phyloP scores from a whole-genome alignment of 176 grass and related monocot species.

The Guadua angustifolia region DNA sequence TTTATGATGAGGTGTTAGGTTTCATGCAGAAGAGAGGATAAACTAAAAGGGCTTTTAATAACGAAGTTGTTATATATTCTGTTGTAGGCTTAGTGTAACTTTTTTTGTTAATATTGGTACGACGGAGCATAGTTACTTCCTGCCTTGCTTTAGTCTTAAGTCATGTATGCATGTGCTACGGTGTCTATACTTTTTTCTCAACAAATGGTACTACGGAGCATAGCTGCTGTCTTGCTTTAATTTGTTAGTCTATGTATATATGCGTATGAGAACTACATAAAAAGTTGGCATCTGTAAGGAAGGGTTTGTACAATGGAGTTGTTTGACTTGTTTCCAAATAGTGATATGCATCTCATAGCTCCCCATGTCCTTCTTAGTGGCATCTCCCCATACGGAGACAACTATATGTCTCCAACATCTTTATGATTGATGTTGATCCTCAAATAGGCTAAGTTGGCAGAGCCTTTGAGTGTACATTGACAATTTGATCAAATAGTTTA shows the following conservation, averaged over 20 bases:
- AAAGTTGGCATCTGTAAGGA: not conserved
- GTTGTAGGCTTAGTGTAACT: not conserved
- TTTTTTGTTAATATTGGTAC: not conserved
- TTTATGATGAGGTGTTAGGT: not conserved
- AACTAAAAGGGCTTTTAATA: not conserved
- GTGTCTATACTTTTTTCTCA: not conserved
- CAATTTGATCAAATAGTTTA: not conserved
- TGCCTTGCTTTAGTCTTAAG: not conserved
- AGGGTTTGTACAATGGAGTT: not conserved
- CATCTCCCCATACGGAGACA: not conserved
- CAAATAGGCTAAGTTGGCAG: not conserved
- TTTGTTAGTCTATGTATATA: not conserved
- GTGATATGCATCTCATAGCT: not conserved
- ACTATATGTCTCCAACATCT: not conserved
- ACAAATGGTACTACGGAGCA: not conserved
- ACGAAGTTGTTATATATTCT: not conserved
- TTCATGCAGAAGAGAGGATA: not conserved
- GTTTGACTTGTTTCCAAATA: not conserved
- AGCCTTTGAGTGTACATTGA: not conserved
- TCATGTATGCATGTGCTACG: not conserved
- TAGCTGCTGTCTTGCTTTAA: not conserved
- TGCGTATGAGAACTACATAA: not conserved
- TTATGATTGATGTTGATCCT: not conserved
- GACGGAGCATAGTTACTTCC: not conserved
- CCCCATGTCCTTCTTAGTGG: not conserved